phyloP scores from a whole-genome alignment of 192 early-diverging fungal species.

The Podila horticola region DNA sequence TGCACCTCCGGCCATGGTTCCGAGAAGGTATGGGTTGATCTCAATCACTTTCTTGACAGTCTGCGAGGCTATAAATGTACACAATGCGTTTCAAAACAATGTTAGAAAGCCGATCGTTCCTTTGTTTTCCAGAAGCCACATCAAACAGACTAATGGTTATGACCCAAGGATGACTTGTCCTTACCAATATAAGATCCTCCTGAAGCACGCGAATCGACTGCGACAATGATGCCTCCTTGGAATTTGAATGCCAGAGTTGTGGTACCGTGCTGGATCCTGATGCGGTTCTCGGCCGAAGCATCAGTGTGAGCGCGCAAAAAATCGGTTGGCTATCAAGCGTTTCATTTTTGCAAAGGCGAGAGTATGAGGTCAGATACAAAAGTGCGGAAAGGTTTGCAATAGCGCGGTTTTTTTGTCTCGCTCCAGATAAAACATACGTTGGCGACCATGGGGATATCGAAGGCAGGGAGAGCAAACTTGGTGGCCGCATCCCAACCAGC shows the following conservation, averaged over 20 bases:
- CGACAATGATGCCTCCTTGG: constrained; percentile 91
- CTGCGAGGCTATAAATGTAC: constrained; percentile 80
- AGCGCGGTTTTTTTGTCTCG: background rate
- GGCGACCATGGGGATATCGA: constrained; percentile 65
- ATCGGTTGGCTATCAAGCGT: constrained; percentile 74
- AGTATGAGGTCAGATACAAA: background rate
- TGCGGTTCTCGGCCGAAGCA: constrained; percentile 79
- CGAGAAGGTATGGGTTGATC: constrained; percentile 97
- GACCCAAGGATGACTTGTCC: background rate
- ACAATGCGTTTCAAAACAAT: background rate
- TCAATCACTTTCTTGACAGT: constrained; percentile 99
- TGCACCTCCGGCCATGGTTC: constrained; percentile 99
- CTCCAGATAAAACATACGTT: constrained; percentile 49
- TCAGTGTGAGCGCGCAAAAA: constrained; percentile 88
- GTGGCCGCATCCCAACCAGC: constrained; percentile 60
- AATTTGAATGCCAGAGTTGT: constrained; percentile 99
- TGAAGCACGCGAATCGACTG: constrained; percentile 97
- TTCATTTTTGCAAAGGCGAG: background rate
- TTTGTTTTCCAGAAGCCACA: background rate
- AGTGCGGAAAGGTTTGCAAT: background rate
- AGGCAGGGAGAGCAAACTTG: constrained; percentile 62
- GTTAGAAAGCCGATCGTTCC: background rate
- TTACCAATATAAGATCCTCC: constrained; percentile 90
- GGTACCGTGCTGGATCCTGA: constrained; percentile 96
- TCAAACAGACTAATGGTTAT: background rate